Evolutionary conservation across 208 protist genomes (phyloP), one percentile per base, ranked within the genome.

Genomic region (Crithidia thermophila): DNA sequence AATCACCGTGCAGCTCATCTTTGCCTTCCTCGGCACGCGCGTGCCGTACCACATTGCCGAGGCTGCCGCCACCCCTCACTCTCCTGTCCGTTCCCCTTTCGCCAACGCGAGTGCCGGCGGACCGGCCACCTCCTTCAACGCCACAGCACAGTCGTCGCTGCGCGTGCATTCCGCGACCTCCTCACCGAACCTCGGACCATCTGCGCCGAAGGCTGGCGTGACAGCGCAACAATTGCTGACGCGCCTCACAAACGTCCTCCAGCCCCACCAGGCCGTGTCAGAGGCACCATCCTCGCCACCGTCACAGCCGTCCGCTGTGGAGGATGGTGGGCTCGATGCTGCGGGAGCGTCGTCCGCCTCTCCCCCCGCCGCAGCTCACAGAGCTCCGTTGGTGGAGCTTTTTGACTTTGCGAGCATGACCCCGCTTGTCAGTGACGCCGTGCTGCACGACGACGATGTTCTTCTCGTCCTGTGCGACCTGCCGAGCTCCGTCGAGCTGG

Each of bases 11-110:
- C 70, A 71, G 46, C 70, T 76, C 8, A 39, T 76, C 3, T 76
- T 76, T 23, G 70, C 70, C 56, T 71, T 76, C 28, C 31, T 76
- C n/a, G 60, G 70, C 61, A 71, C 62, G 16, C 70, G 70, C 2
- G 62, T 70, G 51, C 69, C 69, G 0, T 75, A 75, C 49, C 52
- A 52, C 51, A 65, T 76, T n/a, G 27, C 21, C 40, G 62, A 68
- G 39, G 21, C 37, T 1, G 13, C 33, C 27, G 37, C 28, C 9
- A 8, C 51, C 8, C 6, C 68, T 3, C 25, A 10, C 1, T 67
- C 61, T 10, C 61, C 60, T 6, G 30, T 33, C 25, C 60, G 37
- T 4, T 73, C 58, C 10, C 33, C 50, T 0, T 73, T 66, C n/a
- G 39, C 34, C 49, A 60, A 59, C 47, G 27, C 40, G 0, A 28